A percentile compares a stretch with the other conserved stretches of the same genome.
Evolutionary conservation across 441 rosid species (phyloP).

Genomic region (Macaranga tanarius): DNA sequence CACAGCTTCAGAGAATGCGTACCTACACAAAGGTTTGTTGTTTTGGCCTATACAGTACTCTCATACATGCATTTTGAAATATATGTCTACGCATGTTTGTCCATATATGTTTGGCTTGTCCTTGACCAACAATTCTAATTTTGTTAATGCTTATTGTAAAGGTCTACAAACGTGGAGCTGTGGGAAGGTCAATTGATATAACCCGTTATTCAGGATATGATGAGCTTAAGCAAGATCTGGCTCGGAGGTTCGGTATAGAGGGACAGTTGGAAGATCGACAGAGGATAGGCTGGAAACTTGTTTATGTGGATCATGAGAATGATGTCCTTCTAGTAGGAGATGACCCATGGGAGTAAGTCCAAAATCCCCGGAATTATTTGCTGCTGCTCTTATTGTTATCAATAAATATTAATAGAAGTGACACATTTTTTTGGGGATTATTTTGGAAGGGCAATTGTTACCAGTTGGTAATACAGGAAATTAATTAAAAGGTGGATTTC

Average conservation of each 20-base stretch:
- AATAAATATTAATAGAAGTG: neutral
- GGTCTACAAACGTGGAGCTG: slow-evolving; percentile 84
- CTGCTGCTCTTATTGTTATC: neutral
- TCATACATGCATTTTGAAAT: neutral
- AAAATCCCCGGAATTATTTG: neutral
- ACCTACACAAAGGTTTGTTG: slow-evolving; percentile 63
- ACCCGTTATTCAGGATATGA: slow-evolving; percentile 67
- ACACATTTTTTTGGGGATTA: neutral
- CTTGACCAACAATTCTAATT: slow-evolving; percentile 14
- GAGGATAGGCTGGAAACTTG: slow-evolving; percentile 85
- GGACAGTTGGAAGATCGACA: slow-evolving; percentile 72
- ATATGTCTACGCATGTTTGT: neutral
- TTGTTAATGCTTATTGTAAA: slow-evolving; percentile 26
- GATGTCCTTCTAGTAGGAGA: slow-evolving; percentile 98
- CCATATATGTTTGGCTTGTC: neutral
- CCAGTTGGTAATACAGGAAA: neutral
- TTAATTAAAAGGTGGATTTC: neutral
- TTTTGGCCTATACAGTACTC: slow-evolving; percentile 7
- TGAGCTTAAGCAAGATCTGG: slow-evolving; percentile 68
- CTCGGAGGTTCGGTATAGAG: slow-evolving; percentile 77
- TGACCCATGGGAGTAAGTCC: slow-evolving; percentile 99
- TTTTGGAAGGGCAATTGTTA: neutral
- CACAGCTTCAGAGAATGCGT: slow-evolving; percentile 58
- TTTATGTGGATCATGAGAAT: slow-evolving; percentile 90
- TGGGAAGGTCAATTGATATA: slow-evolving; percentile 74